Base-by-base conservation (phyloP, 345 rosid species). In the Raphanus sativus region DNA sequence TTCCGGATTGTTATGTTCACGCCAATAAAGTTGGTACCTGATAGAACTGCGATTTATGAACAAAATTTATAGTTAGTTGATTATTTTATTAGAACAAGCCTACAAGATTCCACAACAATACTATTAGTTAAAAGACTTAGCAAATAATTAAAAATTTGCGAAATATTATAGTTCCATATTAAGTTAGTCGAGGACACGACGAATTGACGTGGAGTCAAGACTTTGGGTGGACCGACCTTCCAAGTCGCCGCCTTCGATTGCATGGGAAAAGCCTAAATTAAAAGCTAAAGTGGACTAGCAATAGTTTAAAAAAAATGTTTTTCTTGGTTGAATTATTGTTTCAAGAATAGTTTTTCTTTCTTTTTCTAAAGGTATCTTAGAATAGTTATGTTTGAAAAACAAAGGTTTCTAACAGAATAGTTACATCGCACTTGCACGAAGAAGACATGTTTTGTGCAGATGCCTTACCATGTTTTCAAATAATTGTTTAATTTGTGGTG, bases 1-100 rank as follows among this genome's bases (percentile, higher is more conserved):
- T 95, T 95, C 1, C 85, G 92, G 82, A 95, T 56, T 1, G 99
- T 95, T 1, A 95, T 84, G 84, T 88, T 84, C n/a, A 87, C 85
- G 2, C 89, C 97, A 15, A 92, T 87, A 16, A 92, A 95, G 71
- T 92, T 88, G 2, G 91, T 81, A 45, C 91, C 85, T 60, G 84
- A 86, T 73, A 92, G 89, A 71, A 84, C 98, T 94, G 89, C 81
- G 63, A 77, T 24, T 26, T 8, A 4, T 6, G 2, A 69, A 38
- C 21, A 79, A 62, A 40, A 2, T 21, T 0, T 50, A 29, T 11
- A 26, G 61, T 79, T 73, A 78, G 81, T 77, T 24, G 0, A 59
- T 21, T 40, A 65, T 29, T 70, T 40, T 6, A 50, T 13, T 58
- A 5, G 13, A 60, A 55, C 29, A 26, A 28, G 38, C 6, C 0